These are phyloP conservation scores for Chrysochromulina parva DNA, from an alignment of 78 protist genomes.

Conservation along the genomic window DNA sequence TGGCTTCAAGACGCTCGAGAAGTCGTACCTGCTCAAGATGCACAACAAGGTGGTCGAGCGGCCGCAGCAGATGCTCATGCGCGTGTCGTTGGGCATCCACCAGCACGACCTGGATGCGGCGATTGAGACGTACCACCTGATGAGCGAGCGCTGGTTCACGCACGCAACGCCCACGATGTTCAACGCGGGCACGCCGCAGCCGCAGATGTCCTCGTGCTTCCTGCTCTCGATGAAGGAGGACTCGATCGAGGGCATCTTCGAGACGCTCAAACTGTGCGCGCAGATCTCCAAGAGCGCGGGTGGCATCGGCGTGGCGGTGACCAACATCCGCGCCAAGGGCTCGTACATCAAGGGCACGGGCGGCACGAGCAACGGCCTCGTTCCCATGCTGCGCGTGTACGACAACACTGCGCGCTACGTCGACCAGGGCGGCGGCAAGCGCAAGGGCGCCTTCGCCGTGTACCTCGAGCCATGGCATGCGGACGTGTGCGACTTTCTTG, in stretches of 20 bases:
- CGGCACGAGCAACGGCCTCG: slow-evolving; percentile 80
- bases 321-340: slow-evolving; percentile 86
- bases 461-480: slow-evolving; percentile 99
- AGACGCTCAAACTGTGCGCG: slow-evolving; percentile 82
- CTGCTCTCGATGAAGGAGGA: slow-evolving; percentile 81
- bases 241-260: slow-evolving; percentile 88
- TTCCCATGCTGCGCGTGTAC: slow-evolving; percentile 98
- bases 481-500: slow-evolving; percentile 85
- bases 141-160: slow-evolving; percentile 75
- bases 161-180: slow-evolving; percentile 98
- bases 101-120: slow-evolving; percentile 72
- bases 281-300: slow-evolving; percentile 79
- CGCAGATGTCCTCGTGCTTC: slow-evolving; percentile 96
- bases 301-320: slow-evolving; percentile 93
- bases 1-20: slow-evolving; percentile 63
- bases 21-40: slow-evolving; percentile 14
- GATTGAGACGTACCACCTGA: slow-evolving; percentile 85
- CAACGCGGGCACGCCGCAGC: slow-evolving; percentile 94
- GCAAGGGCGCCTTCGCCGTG: slow-evolving; percentile 97
- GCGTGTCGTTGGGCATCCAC: slow-evolving; percentile 96
- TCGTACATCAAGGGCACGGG: slow-evolving; percentile 49
- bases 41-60: slow-evolving; percentile 77
- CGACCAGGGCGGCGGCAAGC: slow-evolving; percentile 96
- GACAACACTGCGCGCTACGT: slow-evolving; percentile 96
- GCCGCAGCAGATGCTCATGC: slow-evolving; percentile 98